Conservation (phyloP, 805 yeast genomes). For the Pichia cabralensis region DNA sequence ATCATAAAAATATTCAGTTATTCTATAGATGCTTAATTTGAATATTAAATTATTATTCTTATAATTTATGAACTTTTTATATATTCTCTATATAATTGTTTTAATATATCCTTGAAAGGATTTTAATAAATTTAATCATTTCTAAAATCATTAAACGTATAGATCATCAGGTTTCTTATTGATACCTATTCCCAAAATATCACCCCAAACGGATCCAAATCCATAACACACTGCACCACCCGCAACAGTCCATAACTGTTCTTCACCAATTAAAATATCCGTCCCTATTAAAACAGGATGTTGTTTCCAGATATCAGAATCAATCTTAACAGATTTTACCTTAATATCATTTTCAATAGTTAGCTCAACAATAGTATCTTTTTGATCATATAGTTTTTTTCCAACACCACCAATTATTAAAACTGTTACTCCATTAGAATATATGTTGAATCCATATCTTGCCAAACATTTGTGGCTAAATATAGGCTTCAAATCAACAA, state of each 20-base stretch:
- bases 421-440: slow-evolving; percentile 20
- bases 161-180: background rate
- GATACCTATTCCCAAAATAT: background rate
- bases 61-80: too few relatives aligned
- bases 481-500: slow-evolving; percentile 14
- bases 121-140: too few relatives aligned
- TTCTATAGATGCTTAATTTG: too few relatives aligned
- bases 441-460: slow-evolving; percentile 41
- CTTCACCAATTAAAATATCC: slow-evolving; percentile 19
- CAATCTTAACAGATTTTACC: slow-evolving; percentile 23
- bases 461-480: slow-evolving; percentile 25
- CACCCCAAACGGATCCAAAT: slow-evolving; percentile 54
- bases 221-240: slow-evolving; percentile 84
- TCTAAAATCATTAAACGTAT: too few relatives aligned
- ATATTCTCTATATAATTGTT: too few relatives aligned
- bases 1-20: too few relatives aligned
- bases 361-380: slow-evolving; percentile 28
- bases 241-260: slow-evolving; percentile 28
- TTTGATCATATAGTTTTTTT: slow-evolving; percentile 22
- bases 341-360: slow-evolving; percentile 16
- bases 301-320: slow-evolving; percentile 29
- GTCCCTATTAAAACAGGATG: slow-evolving; percentile 47
- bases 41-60: too few relatives aligned
- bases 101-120: too few relatives aligned
- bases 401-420: slow-evolving; percentile 18